phyloP scores from a whole-genome alignment of 257 asterid species.

The Forsythia suspensa region DNA sequence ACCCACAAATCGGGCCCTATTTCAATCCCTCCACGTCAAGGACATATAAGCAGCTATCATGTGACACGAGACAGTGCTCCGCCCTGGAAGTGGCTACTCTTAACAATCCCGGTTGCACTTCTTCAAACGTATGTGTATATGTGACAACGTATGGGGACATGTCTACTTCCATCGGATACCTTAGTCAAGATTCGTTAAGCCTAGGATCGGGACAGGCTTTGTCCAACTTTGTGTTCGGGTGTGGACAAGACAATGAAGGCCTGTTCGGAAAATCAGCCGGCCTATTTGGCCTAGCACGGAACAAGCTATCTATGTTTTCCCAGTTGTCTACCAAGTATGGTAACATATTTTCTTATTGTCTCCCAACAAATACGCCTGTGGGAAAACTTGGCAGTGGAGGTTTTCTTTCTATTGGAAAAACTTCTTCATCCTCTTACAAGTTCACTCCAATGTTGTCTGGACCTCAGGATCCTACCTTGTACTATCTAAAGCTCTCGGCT shows the following conservation, averaged over 20 bases:
- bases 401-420: conserved; percentile 41
- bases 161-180: conserved; percentile 44
- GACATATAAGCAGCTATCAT: conserved; percentile 36
- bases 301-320: conserved; percentile 45
- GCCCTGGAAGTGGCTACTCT: conserved; percentile 45
- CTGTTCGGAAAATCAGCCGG: conserved; percentile 58
- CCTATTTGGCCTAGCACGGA: conserved; percentile 47
- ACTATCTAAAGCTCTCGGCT: conserved; percentile 37
- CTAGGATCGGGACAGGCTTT: conserved; percentile 37
- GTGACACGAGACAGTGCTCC: conserved; percentile 40
- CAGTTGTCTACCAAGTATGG: conserved; percentile 50
- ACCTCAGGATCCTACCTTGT: conserved; percentile 37
- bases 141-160: conserved; percentile 47
- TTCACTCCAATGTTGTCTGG: conserved; percentile 59
- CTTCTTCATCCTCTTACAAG: conserved; percentile 26
- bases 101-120: conserved; percentile 41
- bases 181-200: conserved; percentile 42
- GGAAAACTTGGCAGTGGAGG: conserved; percentile 48
- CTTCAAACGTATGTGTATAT: conserved; percentile 41
- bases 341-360: conserved; percentile 48
- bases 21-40: conserved; percentile 45
- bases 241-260: conserved; percentile 54
- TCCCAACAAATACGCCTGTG: conserved; percentile 40
- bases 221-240: conserved; percentile 43
- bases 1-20: conserved; percentile 38